Percentiles rank a stretch among this genome's conserved stretches.
Evolutionary conservation across 2,329 filamentous ascomycete species (phyloP).

Genomic region (Calonectria montana): DNA sequence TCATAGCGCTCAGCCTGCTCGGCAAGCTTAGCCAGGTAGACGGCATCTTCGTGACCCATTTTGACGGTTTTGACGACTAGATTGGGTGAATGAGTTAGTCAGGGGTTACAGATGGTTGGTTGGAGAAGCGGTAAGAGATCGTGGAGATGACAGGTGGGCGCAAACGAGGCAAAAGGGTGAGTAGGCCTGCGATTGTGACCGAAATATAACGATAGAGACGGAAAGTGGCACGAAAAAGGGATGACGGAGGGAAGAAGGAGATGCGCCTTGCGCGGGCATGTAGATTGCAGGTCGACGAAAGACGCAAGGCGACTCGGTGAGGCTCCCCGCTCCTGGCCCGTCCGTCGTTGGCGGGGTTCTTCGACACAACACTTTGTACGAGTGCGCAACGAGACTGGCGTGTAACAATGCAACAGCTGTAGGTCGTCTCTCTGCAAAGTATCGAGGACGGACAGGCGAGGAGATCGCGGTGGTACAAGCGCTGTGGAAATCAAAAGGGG

Average conservation of each 20-base stretch:
- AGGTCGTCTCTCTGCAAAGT: constrained; percentile 23
- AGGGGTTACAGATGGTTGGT: constrained; percentile 35
- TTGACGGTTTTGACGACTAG: constrained; percentile 60
- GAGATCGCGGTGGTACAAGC: constrained; percentile 29
- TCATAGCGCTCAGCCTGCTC: constrained; percentile 99
- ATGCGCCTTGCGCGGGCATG: constrained; percentile 41
- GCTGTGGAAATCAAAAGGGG: constrained; percentile 25
- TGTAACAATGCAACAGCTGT: constrained; percentile 14
- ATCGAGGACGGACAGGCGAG: constrained; percentile 22
- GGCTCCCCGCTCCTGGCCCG: constrained; percentile 44
- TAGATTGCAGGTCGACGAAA: constrained; percentile 19
- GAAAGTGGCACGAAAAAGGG: constrained; percentile 26
- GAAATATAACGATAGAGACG: constrained; percentile 23
- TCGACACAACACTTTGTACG: constrained; percentile 31
- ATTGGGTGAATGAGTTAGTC: constrained; percentile 36
- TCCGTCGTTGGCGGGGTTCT: constrained; percentile 43
- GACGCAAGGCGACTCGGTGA: constrained; percentile 42
- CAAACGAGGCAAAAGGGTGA: constrained; percentile 30
- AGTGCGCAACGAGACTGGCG: constrained; percentile 25
- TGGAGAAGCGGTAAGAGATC: constrained; percentile 31
- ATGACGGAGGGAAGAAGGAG: constrained; percentile 31
- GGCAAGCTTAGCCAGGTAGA: constrained; percentile 99
- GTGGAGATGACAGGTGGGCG: constrained; percentile 28
- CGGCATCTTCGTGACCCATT: constrained; percentile 99
- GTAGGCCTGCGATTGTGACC: constrained; percentile 27